phyloP scores from a whole-genome alignment of 345 rosid genomes.

The Sapria himalayana region DNA sequence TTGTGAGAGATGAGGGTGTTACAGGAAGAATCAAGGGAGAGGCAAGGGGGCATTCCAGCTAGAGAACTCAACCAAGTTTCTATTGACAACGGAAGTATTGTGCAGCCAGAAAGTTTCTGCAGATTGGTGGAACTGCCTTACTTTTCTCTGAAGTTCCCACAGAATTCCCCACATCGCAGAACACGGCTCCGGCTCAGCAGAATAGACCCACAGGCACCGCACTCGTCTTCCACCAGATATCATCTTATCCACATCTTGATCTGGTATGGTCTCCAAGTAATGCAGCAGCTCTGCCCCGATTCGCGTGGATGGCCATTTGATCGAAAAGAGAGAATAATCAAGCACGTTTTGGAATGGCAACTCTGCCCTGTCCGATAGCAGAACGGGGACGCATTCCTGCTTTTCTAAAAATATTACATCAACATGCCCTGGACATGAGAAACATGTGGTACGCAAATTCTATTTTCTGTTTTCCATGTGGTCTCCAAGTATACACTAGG shows the following conservation, averaged over 20 bases:
- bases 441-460: too few species aligned
- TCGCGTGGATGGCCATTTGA: slow-evolving; percentile 83
- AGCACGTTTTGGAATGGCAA: slow-evolving; percentile 84
- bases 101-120: slow-evolving; percentile 94
- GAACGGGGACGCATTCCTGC: slow-evolving; percentile 93
- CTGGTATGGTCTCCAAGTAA: slow-evolving; percentile 73
- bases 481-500: too few species aligned
- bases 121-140: slow-evolving; percentile 75
- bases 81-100: slow-evolving; percentile 44
- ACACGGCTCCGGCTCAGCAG: slow-evolving; percentile 40
- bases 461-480: too few species aligned
- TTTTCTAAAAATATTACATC: slow-evolving; percentile 6
- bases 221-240: slow-evolving; percentile 45
- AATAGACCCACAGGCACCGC: slow-evolving; percentile 69
- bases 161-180: slow-evolving; percentile 65
- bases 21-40: slow-evolving; percentile 25
- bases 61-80: slow-evolving; percentile 45
- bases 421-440: too few species aligned
- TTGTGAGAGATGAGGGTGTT: too few species aligned
- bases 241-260: slow-evolving; percentile 41
- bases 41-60: slow-evolving; percentile 65
- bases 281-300: slow-evolving; percentile 61
- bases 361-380: slow-evolving; percentile 75
- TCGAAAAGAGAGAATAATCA: slow-evolving; percentile 57
- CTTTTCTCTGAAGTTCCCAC: slow-evolving; percentile 94